These are phyloP conservation scores for Fusarium cyanostomum DNA, from an alignment of 2,329 filamentous ascomycete genomes.

Conservation along the genomic window DNA sequence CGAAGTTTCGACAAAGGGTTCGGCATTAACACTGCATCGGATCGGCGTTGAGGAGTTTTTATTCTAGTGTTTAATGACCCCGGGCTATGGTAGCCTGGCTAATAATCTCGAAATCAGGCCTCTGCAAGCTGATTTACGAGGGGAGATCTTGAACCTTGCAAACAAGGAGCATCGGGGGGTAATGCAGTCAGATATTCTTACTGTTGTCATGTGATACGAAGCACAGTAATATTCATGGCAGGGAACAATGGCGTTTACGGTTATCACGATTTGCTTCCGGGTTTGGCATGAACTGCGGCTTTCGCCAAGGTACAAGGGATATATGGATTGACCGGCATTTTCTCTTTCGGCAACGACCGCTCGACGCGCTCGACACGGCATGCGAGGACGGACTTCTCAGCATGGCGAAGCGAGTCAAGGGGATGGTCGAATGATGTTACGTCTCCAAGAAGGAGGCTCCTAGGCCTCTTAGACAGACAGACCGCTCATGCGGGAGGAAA, in stretches of 20 bases:
- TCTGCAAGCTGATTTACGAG: conserved; percentile 13
- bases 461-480: conserved; percentile 42
- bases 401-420: not conserved
- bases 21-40: conserved; percentile 47
- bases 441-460: conserved; percentile 30
- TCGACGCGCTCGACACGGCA: conserved; percentile 19
- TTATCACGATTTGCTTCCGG: conserved; percentile 31
- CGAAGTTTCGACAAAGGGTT: conserved; percentile 32
- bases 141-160: conserved; percentile 16
- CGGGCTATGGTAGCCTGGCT: conserved; percentile 29
- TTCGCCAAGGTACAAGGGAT: conserved; percentile 8
- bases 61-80: conserved; percentile 32
- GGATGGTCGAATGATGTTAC: conserved; percentile 9
- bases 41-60: conserved; percentile 46
- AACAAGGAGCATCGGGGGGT: conserved; percentile 19
- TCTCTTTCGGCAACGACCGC: conserved; percentile 18
- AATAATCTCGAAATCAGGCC: conserved; percentile 30
- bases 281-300: conserved; percentile 15
- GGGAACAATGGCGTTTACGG: conserved; percentile 31
- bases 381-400: conserved; percentile 15
- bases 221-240: conserved; percentile 23
- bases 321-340: conserved; percentile 13
- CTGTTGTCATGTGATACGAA: conserved; percentile 15
- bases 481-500: conserved; percentile 43
- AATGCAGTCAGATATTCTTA: conserved; percentile 24